Base-by-base conservation (phyloP, 208 protist species). In the Endotrypanum monterogeii region DNA sequence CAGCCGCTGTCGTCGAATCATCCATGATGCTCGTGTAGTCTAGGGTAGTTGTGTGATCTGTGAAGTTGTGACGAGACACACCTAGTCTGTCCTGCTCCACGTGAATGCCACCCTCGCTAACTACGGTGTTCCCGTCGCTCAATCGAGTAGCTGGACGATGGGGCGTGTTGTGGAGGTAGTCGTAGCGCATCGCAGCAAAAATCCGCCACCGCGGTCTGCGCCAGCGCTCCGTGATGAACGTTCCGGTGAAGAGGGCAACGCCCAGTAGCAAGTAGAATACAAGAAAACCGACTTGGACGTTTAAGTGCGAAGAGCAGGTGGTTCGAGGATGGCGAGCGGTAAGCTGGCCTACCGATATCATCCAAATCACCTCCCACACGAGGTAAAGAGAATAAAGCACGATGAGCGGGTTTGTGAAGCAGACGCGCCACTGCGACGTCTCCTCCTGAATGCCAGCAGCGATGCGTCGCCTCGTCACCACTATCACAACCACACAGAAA, bases 281-380 rank as follows among this genome's bases (percentile, higher is more conserved):
- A 28, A 83, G 73, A 54, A 90, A 92, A 0, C 61, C 62, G 9
- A 88, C 56, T 57, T 92, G 88, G 52, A 87, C 80, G 16, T 69
- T 84, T 23, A 92, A 60, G 75, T 91, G 84, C 2, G 28, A 63
- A 18, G 18, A 39, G 46, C 90, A 95, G 9, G 3, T 39, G 71
- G 83, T 80, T 35, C 30, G n/a, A 44, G 28, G 46, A 0, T 14
- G 23, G 8, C 66, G 55, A 6, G 2, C 55, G 7, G 32, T 1
- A 18, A 79, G 66, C 61, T 84, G 55, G 2, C 63, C 71, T 11
- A 73, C 87, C 23, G 83, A 54, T 2, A 76, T 67, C 73, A 90
- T 89, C 86, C 89, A 96, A 11, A 83, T 60, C 11, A 94, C 56
- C 77, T 91, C 86, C 81, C 85, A 93, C 1, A 91, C 16, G 7